Base-by-base conservation (phyloP, 805 yeast genomes). In the Ogataea nakhonphanomensis region DNA sequence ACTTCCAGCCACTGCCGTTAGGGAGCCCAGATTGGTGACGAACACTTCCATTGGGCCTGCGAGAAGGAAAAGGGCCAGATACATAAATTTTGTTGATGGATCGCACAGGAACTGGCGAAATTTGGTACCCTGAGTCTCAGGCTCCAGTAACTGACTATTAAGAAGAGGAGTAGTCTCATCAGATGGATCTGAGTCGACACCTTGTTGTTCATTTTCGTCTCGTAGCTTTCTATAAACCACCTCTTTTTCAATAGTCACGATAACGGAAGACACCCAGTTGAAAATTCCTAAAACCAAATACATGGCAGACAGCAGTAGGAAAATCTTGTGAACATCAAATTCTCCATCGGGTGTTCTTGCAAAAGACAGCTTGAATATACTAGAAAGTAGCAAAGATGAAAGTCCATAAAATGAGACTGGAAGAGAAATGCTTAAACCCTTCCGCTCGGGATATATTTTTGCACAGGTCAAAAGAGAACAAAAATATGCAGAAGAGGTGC, bases 321-420 rank as follows among this genome's bases (percentile, higher is more conserved):
- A 85, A 4, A 80, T 78, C 37, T 58, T 66, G 30, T 63, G 58
- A 32, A 84, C 59, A 51, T 81, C 70, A 31, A 84, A 54, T 3
- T 37, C 29, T 1, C 46, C 51, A 13, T 38, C 12, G 12, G 53
- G 53, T 4, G 45, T 25, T 15, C 46, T 53, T 36, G 62, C 79
- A 67, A 65, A 7, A 50, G 48, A 17, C 71, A 56, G 44, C 70
- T 74, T 57, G 76, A 61, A 32, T 76, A 56, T 57, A 24, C 80
- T 89, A 0, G 95, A 74, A 3, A 85, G 83, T 34, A 90, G 61
- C 40, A 93, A 66, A 2, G 95, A 76, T 5, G 95, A 83, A 23
- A 88, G 55, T 1, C 98, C 99, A 60, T 84, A 90, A 47, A 83
- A 83, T 0, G 95, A 77, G 2, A 91, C 90, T 0, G 99, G 99